Evolutionary conservation across 176 grass and related monocot genomes (phyloP).

Genomic region (Avena eriantha): DNA sequence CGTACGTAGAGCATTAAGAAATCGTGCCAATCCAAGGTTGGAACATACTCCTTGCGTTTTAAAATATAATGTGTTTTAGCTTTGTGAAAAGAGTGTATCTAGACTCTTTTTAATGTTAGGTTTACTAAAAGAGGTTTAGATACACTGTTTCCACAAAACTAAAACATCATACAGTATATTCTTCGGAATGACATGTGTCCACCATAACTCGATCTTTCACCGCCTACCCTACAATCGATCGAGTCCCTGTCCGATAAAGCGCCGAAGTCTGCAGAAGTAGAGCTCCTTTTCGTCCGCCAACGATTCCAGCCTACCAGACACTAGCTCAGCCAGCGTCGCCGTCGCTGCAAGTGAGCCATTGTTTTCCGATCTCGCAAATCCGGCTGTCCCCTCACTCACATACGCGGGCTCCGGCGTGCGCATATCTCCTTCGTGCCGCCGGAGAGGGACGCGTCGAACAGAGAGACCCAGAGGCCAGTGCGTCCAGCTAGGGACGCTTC

Average conservation of each 20-base stretch:
- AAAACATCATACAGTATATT: too few relatives aligned
- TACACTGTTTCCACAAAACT: too few relatives aligned
- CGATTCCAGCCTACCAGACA: not conserved
- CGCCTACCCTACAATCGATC: not conserved
- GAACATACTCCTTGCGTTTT: too few relatives aligned
- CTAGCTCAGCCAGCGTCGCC: not conserved
- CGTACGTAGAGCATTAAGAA: too few relatives aligned
- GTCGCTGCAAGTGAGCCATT: conserved; percentile 30
- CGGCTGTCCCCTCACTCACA: not conserved
- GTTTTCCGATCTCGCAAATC: conserved; percentile 38
- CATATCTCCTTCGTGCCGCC: not conserved
- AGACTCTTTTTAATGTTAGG: too few relatives aligned
- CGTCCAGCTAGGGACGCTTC: not conserved
- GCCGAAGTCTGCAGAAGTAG: not conserved
- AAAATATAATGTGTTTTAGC: too few relatives aligned
- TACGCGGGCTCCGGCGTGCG: not conserved
- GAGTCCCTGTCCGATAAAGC: conserved; percentile 1
- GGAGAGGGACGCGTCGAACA: conserved; percentile 22
- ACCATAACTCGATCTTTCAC: not conserved
- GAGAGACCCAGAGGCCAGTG: too few relatives aligned
- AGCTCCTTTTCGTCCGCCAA: not conserved
- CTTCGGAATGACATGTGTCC: not conserved
- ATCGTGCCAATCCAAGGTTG: too few relatives aligned
- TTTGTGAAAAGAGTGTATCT: too few relatives aligned
- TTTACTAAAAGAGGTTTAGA: too few relatives aligned